Evolutionary conservation across 2,329 filamentous ascomycete species (phyloP).

Genomic region (Fusarium sp.): DNA sequence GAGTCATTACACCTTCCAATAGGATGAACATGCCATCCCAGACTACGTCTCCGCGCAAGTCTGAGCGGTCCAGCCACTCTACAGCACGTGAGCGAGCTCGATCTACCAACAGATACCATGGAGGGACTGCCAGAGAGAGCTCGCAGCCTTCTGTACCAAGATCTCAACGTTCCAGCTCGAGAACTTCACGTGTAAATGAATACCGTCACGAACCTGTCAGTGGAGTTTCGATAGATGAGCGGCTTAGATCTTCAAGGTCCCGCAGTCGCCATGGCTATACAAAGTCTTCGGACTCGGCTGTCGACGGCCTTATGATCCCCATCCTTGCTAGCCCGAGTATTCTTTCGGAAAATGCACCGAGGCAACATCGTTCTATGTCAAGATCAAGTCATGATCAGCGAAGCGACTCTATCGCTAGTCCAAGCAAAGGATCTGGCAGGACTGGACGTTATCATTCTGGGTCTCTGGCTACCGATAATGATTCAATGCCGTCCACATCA

Average conservation of each 20-base stretch:
- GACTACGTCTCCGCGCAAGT: constrained; percentile 1
- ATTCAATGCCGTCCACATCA: background rate
- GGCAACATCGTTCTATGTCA: background rate
- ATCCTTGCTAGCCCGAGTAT: background rate
- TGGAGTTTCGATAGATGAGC: background rate
- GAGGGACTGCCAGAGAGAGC: constrained; percentile 43
- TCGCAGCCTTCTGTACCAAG: background rate
- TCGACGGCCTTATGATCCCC: background rate
- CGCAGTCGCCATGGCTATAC: background rate
- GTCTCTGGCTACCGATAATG: background rate
- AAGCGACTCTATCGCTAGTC: background rate
- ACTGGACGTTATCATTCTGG: background rate
- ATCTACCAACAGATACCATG: constrained; percentile 34
- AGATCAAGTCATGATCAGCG: background rate
- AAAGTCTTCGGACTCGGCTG: background rate
- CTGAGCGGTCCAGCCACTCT: constrained; percentile 7
- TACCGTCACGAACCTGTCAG: background rate
- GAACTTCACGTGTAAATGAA: background rate
- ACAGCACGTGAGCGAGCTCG: constrained; percentile 1
- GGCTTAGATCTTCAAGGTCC: background rate
- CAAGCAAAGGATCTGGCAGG: background rate
- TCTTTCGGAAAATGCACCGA: background rate
- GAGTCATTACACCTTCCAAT: background rate
- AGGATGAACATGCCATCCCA: background rate
- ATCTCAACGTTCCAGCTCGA: constrained; percentile 1